Conservation (phyloP, 208 protist genomes). For the Leishmania guyanensis region DNA sequence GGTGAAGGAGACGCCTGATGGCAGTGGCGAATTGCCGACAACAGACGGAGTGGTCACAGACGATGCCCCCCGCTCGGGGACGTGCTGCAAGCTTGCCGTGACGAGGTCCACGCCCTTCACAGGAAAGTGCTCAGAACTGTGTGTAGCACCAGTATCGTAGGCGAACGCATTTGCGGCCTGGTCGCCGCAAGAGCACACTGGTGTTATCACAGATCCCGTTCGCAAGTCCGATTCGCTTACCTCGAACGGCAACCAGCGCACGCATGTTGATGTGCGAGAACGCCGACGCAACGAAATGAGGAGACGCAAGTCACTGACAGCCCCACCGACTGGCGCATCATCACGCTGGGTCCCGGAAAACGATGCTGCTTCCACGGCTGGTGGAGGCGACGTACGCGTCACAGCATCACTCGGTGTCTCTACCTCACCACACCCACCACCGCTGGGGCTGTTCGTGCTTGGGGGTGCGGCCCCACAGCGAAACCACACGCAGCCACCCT, state of each 20-base stretch:
- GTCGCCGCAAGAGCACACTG: slow-evolving; percentile 24
- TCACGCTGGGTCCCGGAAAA: not conserved
- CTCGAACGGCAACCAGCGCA: slow-evolving; percentile 30
- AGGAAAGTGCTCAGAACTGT: not conserved
- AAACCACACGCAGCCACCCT: slow-evolving; percentile 27
- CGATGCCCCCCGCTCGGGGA: not conserved
- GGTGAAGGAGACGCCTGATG: not conserved
- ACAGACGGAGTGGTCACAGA: not conserved
- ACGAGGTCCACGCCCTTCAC: not conserved
- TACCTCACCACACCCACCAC: not conserved
- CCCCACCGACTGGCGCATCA: not conserved
- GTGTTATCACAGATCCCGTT: not conserved
- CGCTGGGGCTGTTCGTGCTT: not conserved
- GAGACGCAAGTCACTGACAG: not conserved
- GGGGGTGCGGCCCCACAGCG: not conserved
- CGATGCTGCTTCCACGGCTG: no score
- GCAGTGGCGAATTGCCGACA: slow-evolving; percentile 16
- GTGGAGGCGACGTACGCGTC: no score
- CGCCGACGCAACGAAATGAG: slow-evolving; percentile 12
- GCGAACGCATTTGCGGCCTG: not conserved
- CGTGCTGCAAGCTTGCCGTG: not conserved
- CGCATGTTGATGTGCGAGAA: not conserved
- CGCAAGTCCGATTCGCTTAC: slow-evolving; percentile 10
- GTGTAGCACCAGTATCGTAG: not conserved
- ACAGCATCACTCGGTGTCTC: not conserved